These are phyloP conservation scores for Verticillium nubilum DNA, from an alignment of 2,329 filamentous ascomycete genomes.

Conservation along the genomic window DNA sequence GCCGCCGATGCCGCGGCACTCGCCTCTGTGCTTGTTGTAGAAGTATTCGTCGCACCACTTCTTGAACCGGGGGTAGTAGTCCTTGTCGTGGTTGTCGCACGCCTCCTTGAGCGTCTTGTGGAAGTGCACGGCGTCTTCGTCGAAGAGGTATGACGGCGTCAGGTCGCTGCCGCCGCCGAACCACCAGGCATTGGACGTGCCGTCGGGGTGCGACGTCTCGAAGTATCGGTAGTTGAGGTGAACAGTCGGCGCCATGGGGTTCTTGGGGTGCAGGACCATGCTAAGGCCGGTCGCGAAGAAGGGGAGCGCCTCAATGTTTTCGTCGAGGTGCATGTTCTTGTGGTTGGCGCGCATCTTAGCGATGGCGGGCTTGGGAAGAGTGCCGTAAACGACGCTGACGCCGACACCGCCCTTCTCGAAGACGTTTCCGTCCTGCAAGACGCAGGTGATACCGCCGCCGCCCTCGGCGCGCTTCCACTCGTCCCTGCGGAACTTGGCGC, in stretches of 20 bases:
- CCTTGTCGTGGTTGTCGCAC: constrained; percentile 88
- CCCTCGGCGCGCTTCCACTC: constrained; percentile 84
- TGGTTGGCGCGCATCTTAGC: constrained; percentile 92
- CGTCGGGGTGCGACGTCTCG: constrained; percentile 83
- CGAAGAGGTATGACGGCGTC: constrained; percentile 90
- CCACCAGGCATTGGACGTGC: constrained; percentile 87
- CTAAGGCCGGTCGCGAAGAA: constrained; percentile 96
- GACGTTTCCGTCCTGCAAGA: constrained; percentile 91
- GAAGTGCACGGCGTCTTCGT: constrained; percentile 96
- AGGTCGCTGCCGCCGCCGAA: constrained; percentile 94
- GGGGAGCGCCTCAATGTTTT: constrained; percentile 71
- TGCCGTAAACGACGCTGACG: constrained; percentile 90
- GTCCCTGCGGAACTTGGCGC: constrained; percentile 74
- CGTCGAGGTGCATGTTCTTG: constrained; percentile 80
- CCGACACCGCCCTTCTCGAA: constrained; percentile 98
- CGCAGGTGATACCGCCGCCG: constrained; percentile 89
- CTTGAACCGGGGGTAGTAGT: constrained; percentile 93
- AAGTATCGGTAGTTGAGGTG: constrained; percentile 99
- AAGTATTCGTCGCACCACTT: constrained; percentile 99
- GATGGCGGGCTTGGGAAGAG: constrained; percentile 80
- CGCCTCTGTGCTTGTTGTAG: constrained; percentile 82
- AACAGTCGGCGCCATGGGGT: constrained; percentile 95
- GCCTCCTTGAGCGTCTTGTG: constrained; percentile 88
- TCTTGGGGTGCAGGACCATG: constrained; percentile 86
- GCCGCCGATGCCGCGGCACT: constrained; percentile 82